phyloP scores from a whole-genome alignment of 495 filamentous ascomycete species.

The Annulohypoxylon nitens region DNA sequence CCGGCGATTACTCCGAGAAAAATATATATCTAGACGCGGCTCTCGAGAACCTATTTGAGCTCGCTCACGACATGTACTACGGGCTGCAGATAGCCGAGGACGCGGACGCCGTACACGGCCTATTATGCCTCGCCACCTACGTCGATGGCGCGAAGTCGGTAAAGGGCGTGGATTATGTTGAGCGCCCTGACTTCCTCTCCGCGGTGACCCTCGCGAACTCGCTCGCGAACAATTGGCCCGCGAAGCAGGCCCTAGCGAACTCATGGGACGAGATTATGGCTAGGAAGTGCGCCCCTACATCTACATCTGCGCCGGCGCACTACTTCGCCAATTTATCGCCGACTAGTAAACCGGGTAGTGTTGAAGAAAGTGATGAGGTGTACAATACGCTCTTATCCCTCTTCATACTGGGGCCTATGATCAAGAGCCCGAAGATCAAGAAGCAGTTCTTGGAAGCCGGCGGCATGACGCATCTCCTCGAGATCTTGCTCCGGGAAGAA shows the following conservation, averaged over 20 bases:
- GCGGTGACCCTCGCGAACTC: slow-evolving; percentile 67
- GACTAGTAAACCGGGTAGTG: slow-evolving; percentile 40
- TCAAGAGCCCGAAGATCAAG: slow-evolving; percentile 61
- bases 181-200: slow-evolving; percentile 62
- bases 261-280: slow-evolving; percentile 56
- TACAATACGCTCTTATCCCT: slow-evolving; percentile 37
- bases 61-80: slow-evolving; percentile 76
- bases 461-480: slow-evolving; percentile 62
- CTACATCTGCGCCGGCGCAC: slow-evolving; percentile 38
- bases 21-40: slow-evolving; percentile 49
- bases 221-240: slow-evolving; percentile 73
- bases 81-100: slow-evolving; percentile 72
- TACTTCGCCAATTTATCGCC: slow-evolving; percentile 48
- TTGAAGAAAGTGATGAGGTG: slow-evolving; percentile 44
- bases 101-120: slow-evolving; percentile 56
- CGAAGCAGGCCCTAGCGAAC: slow-evolving; percentile 61
- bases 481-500: slow-evolving; percentile 56
- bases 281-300: slow-evolving; percentile 44
- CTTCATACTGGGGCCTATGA: slow-evolving; percentile 56
- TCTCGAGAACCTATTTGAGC: slow-evolving; percentile 67
- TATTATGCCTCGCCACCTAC: slow-evolving; percentile 59
- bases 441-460: slow-evolving; percentile 62
- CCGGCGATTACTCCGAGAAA: slow-evolving; percentile 3
- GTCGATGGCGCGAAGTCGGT: slow-evolving; percentile 31
- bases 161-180: too few species aligned